These are phyloP conservation scores for Aspergillus oerlinghausenensis DNA, from an alignment of 2,329 filamentous ascomycete species.

Conservation along the genomic window DNA sequence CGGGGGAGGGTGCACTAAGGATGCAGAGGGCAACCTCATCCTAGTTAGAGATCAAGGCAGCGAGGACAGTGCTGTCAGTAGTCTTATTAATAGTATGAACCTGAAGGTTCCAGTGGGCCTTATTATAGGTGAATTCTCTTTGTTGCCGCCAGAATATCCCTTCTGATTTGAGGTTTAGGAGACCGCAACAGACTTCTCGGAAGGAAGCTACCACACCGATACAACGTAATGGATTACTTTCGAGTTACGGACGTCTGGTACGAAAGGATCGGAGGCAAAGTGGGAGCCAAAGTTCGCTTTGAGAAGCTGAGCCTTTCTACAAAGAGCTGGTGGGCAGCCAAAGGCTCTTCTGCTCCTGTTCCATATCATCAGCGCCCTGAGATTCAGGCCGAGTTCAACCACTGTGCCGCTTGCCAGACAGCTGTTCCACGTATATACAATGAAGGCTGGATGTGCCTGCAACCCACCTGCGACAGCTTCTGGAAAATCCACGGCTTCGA, in stretches of 20 bases:
- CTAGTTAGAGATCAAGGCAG: slow-evolving; percentile 45
- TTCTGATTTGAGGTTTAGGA: slow-evolving; percentile 40
- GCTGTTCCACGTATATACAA: slow-evolving; percentile 34
- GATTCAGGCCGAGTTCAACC: slow-evolving; percentile 13
- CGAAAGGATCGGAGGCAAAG: slow-evolving; percentile 47
- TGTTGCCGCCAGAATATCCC: neutral
- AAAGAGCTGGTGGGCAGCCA: slow-evolving; percentile 57
- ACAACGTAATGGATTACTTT: slow-evolving; percentile 65
- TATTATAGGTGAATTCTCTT: slow-evolving; percentile 47
- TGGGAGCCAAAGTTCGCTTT: slow-evolving; percentile 56
- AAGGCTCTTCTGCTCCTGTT: slow-evolving; percentile 22
- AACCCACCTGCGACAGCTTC: slow-evolving; percentile 49
- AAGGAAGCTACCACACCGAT: slow-evolving; percentile 52
- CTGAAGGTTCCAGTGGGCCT: slow-evolving; percentile 50
- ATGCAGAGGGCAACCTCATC: slow-evolving; percentile 45
- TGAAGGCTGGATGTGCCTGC: slow-evolving; percentile 57
- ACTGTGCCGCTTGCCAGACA: slow-evolving; percentile 41
- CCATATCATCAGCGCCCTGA: slow-evolving; percentile 27
- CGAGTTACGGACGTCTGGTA: slow-evolving; percentile 65
- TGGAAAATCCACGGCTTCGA: slow-evolving; percentile 45
- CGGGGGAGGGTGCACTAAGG: slow-evolving; percentile 51
- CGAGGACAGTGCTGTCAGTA: slow-evolving; percentile 32
- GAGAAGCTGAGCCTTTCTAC: slow-evolving; percentile 55
- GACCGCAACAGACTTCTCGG: slow-evolving; percentile 47
- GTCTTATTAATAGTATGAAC: slow-evolving; percentile 45